Percentiles rank a stretch among this genome's conserved stretches.
Evolutionary conservation across 1,284 basidiomycete species (phyloP).

Genomic region (Naganishia albida): DNA sequence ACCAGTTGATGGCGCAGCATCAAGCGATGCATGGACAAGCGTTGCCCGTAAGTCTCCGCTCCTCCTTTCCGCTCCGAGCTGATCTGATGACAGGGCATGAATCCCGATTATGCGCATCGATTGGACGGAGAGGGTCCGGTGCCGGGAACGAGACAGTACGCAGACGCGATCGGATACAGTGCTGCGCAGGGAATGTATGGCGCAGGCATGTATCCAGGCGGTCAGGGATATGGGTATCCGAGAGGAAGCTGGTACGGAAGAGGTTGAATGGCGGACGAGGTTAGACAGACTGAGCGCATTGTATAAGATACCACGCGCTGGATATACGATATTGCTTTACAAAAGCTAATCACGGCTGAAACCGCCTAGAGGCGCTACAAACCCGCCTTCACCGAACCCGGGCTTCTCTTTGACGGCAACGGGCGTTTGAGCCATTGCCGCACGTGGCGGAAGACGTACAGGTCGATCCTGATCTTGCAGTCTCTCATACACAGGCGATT

Average conservation of each 20-base stretch:
- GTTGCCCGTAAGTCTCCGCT: slow-evolving; percentile 11
- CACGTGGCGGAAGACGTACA: not conserved
- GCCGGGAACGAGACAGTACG: slow-evolving; percentile 25
- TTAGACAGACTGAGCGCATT: not conserved
- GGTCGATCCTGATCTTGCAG: not conserved
- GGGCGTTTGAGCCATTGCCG: slow-evolving; percentile 19
- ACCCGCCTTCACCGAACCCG: slow-evolving; percentile 17
- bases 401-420: slow-evolving; percentile 18
- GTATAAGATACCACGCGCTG: not conserved
- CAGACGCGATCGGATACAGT: slow-evolving; percentile 27
- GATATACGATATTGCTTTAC: not conserved
- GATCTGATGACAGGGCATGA: slow-evolving; percentile 2
- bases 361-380: slow-evolving; percentile 17
- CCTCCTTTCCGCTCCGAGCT: not conserved
- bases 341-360: not conserved
- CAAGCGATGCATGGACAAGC: slow-evolving; percentile 31
- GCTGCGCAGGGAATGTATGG: slow-evolving; percentile 33
- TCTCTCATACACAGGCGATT: not conserved
- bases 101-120: slow-evolving; percentile 26
- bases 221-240: not conserved
- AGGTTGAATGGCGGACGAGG: not conserved
- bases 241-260: slow-evolving; percentile 14
- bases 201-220: slow-evolving; percentile 25
- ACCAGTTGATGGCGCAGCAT: slow-evolving; percentile 28
- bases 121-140: slow-evolving; percentile 30